Conservation (phyloP, 495 filamentous ascomycete species). For the Penicillium canariense region DNA sequence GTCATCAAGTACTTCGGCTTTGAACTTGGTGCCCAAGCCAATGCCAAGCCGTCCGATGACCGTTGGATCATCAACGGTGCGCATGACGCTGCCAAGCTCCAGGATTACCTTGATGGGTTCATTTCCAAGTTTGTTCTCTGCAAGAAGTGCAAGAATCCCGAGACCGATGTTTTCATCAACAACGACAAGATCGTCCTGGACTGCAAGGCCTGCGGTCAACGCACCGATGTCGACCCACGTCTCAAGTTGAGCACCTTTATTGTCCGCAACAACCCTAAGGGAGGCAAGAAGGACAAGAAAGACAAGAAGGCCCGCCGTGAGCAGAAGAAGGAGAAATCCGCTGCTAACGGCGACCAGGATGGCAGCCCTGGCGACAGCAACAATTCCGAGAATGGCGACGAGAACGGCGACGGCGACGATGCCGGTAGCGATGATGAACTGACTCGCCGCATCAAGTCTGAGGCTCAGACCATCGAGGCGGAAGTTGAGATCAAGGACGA, state of each 20-base stretch:
- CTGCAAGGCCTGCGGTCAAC: constrained; percentile 98
- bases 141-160: constrained; percentile 99
- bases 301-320: constrained; percentile 78
- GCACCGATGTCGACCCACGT: constrained; percentile 82
- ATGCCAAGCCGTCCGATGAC: constrained; percentile 93
- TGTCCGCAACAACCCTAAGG: constrained; percentile 89
- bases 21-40: constrained; percentile 96
- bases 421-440: constrained; percentile 90
- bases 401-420: constrained; percentile 69
- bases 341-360: constrained; percentile 62
- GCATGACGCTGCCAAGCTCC: constrained; percentile 91
- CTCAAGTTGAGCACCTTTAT: constrained; percentile 98
- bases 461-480: constrained; percentile 70
- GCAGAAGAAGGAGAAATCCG: constrained; percentile 65
- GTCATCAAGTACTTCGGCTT: constrained; percentile 99
- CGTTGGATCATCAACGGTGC: constrained; percentile 99
- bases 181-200: constrained; percentile 86
- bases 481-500: constrained; percentile 72
- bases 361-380: constrained; percentile 73
- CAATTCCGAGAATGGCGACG: constrained; percentile 61
- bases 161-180: constrained; percentile 93
- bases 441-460: constrained; percentile 82
- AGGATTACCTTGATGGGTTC: constrained; percentile 97
- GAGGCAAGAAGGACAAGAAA: constrained; percentile 93
- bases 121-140: constrained; percentile 97